Evolutionary conservation across 1,284 basidiomycete species (phyloP).

Genomic region (Rhodofomes roseus): DNA sequence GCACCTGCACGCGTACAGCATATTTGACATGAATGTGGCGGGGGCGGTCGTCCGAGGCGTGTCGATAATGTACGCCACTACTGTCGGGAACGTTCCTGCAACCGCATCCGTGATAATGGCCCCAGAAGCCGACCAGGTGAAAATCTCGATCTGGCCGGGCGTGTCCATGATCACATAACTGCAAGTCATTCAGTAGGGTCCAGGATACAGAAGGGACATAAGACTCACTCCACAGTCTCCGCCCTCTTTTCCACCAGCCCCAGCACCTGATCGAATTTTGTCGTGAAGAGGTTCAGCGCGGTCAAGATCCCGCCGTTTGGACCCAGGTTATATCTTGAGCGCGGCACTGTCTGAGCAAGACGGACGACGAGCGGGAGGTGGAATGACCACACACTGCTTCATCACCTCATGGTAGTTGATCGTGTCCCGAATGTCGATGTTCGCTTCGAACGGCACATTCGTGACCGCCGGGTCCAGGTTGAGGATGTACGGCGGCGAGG

Average conservation of each 20-base stretch:
- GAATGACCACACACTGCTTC: constrained; percentile 82
- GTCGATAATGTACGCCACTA: constrained; percentile 97
- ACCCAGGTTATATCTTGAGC: constrained; percentile 90
- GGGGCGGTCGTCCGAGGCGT: constrained; percentile 94
- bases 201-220: not conserved
- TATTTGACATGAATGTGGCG: constrained; percentile 99
- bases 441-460: constrained; percentile 88
- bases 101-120: constrained; percentile 99
- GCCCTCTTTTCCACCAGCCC: constrained; percentile 90
- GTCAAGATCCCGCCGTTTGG: constrained; percentile 98
- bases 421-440: constrained; percentile 98
- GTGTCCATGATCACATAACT: constrained; percentile 96
- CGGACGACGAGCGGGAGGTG: constrained; percentile 10
- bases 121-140: constrained; percentile 99
- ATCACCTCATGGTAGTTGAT: constrained; percentile 98
- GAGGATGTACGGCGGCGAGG: constrained; percentile 88
- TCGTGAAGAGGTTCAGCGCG: constrained; percentile 96
- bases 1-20: constrained; percentile 98
- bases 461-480: constrained; percentile 97
- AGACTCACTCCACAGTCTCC: constrained; percentile 80
- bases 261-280: constrained; percentile 98
- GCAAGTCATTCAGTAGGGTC: not conserved
- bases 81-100: constrained; percentile 89
- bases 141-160: constrained; percentile 99
- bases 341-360: constrained; percentile 1